phyloP scores from a whole-genome alignment of 345 rosid genomes.

The Syzygium grande region DNA sequence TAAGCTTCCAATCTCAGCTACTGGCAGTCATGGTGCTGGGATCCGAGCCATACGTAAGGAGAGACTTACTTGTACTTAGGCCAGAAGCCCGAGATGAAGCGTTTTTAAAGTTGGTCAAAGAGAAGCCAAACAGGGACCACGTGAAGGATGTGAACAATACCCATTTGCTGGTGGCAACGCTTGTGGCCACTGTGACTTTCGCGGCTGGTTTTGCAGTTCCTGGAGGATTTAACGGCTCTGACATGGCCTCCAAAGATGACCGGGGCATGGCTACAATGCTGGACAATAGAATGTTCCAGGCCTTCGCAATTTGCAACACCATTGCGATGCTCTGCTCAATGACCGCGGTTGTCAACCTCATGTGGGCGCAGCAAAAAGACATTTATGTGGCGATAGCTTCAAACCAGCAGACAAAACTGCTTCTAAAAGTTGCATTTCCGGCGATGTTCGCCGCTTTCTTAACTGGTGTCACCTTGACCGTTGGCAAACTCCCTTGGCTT shows the following conservation, averaged over 20 bases:
- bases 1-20: not conserved
- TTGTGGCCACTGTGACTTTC: not conserved
- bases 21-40: not conserved
- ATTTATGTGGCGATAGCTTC: fast-evolving
- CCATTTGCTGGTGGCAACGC: not conserved
- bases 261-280: not conserved
- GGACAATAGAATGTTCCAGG: not conserved
- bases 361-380: fast-evolving
- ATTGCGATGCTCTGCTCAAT: not conserved
- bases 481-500: too few relatives aligned
- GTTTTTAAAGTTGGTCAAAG: not conserved
- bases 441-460: not conserved
- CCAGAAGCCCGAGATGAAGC: not conserved
- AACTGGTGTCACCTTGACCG: not conserved
- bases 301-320: not conserved
- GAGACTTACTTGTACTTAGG: not conserved
- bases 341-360: not conserved
- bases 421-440: not conserved
- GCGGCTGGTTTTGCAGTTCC: not conserved
- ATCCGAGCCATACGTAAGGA: too few relatives aligned
- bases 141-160: not conserved
- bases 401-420: fast-evolving
- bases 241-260: not conserved
- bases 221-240: not conserved
- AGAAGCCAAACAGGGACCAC: not conserved